A percentile compares a stretch with the other conserved stretches of the same genome.
Evolutionary conservation across 2,329 filamentous ascomycete species (phyloP).

Genomic region (Zopfia rhizophila): DNA sequence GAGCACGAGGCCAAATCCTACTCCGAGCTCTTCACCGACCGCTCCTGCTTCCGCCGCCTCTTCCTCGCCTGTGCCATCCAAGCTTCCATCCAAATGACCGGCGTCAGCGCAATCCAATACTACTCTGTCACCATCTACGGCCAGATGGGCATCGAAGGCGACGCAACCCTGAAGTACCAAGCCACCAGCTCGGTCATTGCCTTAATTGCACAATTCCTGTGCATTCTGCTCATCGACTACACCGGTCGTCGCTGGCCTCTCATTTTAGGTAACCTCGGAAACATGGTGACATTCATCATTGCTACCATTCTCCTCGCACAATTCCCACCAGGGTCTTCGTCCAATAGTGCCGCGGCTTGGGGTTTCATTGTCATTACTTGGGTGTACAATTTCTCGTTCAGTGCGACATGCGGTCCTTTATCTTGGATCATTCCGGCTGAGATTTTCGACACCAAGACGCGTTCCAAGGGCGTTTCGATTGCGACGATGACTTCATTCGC

Average conservation of each 20-base stretch:
- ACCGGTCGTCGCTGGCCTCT: constrained; percentile 77
- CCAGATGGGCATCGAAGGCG: constrained; percentile 73
- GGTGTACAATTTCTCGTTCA: constrained; percentile 84
- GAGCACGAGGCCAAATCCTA: constrained; percentile 77
- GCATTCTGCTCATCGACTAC: constrained; percentile 75
- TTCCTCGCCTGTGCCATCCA: constrained; percentile 76
- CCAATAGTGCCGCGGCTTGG: constrained; percentile 70
- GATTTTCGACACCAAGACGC: constrained; percentile 80
- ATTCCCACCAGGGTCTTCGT: constrained; percentile 68
- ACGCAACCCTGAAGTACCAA: constrained; percentile 77
- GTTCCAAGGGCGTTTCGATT: constrained; percentile 78
- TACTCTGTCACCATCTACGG: constrained; percentile 74
- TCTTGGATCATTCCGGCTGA: constrained; percentile 74
- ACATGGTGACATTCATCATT: constrained; percentile 77
- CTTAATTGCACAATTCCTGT: constrained; percentile 73
- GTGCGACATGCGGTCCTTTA: constrained; percentile 74
- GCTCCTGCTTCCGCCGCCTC: constrained; percentile 75
- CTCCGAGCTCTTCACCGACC: constrained; percentile 72
- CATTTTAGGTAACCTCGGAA: constrained; percentile 76
- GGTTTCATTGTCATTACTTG: constrained; percentile 82
- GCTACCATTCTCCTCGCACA: constrained; percentile 65
- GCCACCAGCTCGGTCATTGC: constrained; percentile 79
- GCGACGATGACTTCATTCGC: constrained; percentile 78
- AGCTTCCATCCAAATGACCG: constrained; percentile 80
- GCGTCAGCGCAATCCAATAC: constrained; percentile 73